Percentiles rank a stretch among this genome's conserved stretches.
Conservation (phyloP, 1,284 basidiomycete species). For the Xerocomus nothofagi region DNA sequence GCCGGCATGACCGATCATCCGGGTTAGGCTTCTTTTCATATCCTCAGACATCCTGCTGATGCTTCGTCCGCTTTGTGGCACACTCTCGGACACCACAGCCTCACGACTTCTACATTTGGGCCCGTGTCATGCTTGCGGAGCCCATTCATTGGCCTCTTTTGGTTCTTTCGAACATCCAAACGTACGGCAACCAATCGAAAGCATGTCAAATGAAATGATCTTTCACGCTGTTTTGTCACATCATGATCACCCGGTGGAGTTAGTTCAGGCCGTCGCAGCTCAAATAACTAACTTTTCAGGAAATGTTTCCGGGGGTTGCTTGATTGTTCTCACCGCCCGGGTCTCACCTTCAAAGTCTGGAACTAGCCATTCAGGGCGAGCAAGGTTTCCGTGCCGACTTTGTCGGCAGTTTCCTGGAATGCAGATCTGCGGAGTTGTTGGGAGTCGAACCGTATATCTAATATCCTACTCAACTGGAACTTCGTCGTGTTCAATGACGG, state of each 20-base stretch:
- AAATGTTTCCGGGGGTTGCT: neutral
- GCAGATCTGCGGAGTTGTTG: neutral
- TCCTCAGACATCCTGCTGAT: constrained; percentile 20
- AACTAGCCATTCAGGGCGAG: constrained; percentile 4
- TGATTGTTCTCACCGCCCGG: neutral
- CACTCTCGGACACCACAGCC: constrained; percentile 34
- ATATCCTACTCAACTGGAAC: neutral
- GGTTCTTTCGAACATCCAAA: neutral
- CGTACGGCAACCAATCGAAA: constrained; percentile 9
- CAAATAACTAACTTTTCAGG: neutral
- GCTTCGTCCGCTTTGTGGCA: constrained; percentile 33
- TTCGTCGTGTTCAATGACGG: neutral
- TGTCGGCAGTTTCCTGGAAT: neutral
- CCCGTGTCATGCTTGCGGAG: neutral
- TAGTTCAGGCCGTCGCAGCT: constrained; percentile 4
- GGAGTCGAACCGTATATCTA: neutral
- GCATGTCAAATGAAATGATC: constrained; percentile 1
- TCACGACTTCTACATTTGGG: constrained; percentile 7
- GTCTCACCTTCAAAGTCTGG: neutral
- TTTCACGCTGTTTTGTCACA: constrained; percentile 3
- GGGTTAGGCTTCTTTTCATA: constrained; percentile 13
- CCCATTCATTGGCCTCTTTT: constrained; percentile 4
- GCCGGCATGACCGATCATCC: neutral
- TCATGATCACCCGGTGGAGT: constrained; percentile 5
- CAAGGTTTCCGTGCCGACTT: constrained; percentile 9